Conservation (phyloP, 2,329 filamentous ascomycete species). For the Didymella segeticola region DNA sequence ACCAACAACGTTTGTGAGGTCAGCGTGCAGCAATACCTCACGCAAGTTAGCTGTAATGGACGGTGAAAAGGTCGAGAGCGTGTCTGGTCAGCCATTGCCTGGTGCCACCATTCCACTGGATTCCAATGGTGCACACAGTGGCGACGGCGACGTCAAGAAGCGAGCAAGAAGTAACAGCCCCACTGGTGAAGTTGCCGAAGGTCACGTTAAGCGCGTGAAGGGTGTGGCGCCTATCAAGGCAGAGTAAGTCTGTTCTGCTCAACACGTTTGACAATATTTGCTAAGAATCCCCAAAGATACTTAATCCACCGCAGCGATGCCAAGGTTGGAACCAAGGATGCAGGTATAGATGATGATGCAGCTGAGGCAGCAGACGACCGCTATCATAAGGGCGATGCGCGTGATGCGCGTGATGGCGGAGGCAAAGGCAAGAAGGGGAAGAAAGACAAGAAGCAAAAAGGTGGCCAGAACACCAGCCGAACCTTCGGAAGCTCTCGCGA, state of each 20-base stretch:
- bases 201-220: conserved; percentile 44
- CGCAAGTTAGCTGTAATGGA: conserved; percentile 17
- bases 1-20: conserved; percentile 5
- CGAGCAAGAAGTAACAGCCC: conserved; percentile 42
- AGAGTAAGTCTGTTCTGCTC: conserved; percentile 60
- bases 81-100: conserved; percentile 18
- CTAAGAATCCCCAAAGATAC: conserved; percentile 34
- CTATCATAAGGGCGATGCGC: conserved; percentile 50
- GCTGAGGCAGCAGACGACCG: conserved; percentile 61
- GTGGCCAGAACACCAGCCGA: conserved; percentile 83
- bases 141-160: conserved; percentile 40
- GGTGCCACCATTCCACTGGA: conserved; percentile 21
- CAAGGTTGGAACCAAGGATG: conserved; percentile 31
- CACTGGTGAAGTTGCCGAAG: conserved; percentile 37
- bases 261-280: background rate
- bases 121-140: conserved; percentile 27
- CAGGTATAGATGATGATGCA: conserved; percentile 61
- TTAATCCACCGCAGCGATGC: conserved; percentile 39
- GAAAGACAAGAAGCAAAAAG: conserved; percentile 66
- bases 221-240: conserved; percentile 75
- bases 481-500: conserved; percentile 83
- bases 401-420: conserved; percentile 45
- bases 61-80: conserved; percentile 18
- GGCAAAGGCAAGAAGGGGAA: conserved; percentile 55
- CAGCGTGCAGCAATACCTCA: conserved; percentile 12